Base-by-base conservation (phyloP, 2,329 filamentous ascomycete genomes). In the Colletotrichum neosansevieriae region DNA sequence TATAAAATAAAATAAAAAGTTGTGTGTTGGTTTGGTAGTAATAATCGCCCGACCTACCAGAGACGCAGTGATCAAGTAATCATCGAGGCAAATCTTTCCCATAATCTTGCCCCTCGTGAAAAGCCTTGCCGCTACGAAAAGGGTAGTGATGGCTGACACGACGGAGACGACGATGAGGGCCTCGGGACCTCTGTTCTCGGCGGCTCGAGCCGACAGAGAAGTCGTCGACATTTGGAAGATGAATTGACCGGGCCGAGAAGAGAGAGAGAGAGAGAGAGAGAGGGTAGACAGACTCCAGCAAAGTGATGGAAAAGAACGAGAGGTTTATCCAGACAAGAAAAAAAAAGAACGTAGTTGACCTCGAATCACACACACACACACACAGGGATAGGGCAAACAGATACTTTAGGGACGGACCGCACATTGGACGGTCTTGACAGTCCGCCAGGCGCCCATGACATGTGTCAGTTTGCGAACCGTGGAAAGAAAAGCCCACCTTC, bases 1-100 rank as follows among this genome's bases (percentile, higher is more conserved):
- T n/a, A n/a, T n/a, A 21, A 21, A 3, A 21, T 3, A 21, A 21
- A 21, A 21, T 21, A 2, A 21, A 21, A 21, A 21, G 21, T 21
- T 3, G 21, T 21, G n/a, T n/a, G 15, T 36, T 36, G 50, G 24
- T 21, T 15, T 3, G n/a, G n/a, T n/a, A n/a, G n/a, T n/a, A n/a
- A 6, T 1, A 5, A 12, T 50, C 29, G 0, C 10, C 3, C 21
- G 11, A 71, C 72, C 70, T 67, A 79, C 78, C 72, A 79, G 71
- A 2, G 79, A 76, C 3, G 73, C n/a, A 0, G 75, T 59, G 67
- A 81, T 80, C 19, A 81, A 63, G 54, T 75, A 80, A 67, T 82
- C 80, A 57, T 82, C 80, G 4, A 74, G 50, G 0, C 77, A 75
- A 9, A 80, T 67, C 34, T 76, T 77, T 6, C 74, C 73, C 47